phyloP scores from a whole-genome alignment of 495 filamentous ascomycete species.

The Monascus purpureus region DNA sequence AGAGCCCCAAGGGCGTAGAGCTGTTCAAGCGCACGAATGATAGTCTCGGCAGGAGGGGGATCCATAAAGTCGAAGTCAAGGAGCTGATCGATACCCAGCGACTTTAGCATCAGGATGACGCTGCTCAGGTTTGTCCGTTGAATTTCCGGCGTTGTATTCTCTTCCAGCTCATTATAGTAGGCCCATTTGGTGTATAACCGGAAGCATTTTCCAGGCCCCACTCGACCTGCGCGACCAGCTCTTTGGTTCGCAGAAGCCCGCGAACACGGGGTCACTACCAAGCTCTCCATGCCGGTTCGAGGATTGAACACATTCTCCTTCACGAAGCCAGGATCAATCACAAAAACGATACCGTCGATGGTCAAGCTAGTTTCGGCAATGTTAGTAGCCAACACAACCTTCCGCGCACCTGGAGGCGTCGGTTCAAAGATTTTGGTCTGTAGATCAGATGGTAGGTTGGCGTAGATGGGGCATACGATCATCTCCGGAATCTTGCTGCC shows the following conservation, averaged over 20 bases:
- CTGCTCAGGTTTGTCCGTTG: constrained; percentile 78
- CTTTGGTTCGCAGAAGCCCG: constrained; percentile 91
- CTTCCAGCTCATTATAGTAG: constrained; percentile 87
- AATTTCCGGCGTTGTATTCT: constrained; percentile 88
- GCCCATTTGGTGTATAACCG: constrained; percentile 90
- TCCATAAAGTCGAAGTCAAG: constrained; percentile 97
- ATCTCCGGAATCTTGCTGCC: constrained; percentile 75
- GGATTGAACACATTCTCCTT: constrained; percentile 96
- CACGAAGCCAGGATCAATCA: constrained; percentile 84
- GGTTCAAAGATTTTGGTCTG: constrained; percentile 86
- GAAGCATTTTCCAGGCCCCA: constrained; percentile 90
- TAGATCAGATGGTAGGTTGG: constrained; percentile 73
- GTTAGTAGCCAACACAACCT: constrained; percentile 81
- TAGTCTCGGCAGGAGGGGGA: constrained; percentile 76
- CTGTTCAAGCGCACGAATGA: constrained; percentile 83
- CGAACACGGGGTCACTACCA: constrained; percentile 85
- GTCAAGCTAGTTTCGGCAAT: constrained; percentile 84
- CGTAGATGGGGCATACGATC: constrained; percentile 78
- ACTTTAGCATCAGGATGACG: constrained; percentile 76
- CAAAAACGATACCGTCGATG: constrained; percentile 83
- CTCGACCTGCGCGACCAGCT: constrained; percentile 82
- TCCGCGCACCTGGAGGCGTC: constrained; percentile 63
- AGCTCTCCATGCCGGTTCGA: constrained; percentile 76
- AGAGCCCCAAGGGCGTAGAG: constrained; percentile 85
- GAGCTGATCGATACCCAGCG: constrained; percentile 85